Evolutionary conservation across 257 asterid species (phyloP).

Genomic region (Solanum sparsipilum): DNA sequence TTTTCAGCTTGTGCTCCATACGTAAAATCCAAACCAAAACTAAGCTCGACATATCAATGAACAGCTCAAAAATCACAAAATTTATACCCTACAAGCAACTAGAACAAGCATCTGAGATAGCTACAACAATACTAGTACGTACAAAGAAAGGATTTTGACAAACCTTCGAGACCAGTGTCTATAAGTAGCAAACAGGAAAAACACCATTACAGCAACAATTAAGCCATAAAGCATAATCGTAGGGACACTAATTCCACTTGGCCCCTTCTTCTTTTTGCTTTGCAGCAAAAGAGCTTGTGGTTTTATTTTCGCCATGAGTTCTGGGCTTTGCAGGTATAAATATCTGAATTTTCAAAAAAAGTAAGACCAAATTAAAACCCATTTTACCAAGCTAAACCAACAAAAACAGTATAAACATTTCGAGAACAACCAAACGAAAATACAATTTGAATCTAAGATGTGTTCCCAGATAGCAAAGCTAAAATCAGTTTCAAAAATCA

Average conservation of each 20-base stretch:
- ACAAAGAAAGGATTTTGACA: background rate
- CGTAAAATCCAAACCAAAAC: background rate
- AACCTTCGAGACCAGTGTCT: constrained; percentile 37
- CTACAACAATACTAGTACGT: background rate
- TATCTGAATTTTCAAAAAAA: background rate
- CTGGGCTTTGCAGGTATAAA: background rate
- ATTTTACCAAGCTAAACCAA: background rate
- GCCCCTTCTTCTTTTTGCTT: constrained; percentile 46
- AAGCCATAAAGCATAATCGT: constrained; percentile 23
- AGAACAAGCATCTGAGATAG: background rate
- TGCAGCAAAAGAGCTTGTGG: constrained; percentile 46
- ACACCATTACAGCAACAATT: constrained; percentile 19
- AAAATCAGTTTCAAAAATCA: background rate
- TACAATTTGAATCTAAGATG: background rate
- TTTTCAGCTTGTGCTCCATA: background rate
- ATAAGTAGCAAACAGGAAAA: constrained; percentile 35
- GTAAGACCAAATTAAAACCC: background rate
- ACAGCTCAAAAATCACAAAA: background rate
- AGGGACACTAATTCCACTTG: constrained; percentile 22
- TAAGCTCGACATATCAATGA: background rate
- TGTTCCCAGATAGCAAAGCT: background rate
- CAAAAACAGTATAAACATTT: background rate
- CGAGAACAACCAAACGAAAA: background rate
- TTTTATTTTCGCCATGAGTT: constrained; percentile 37
- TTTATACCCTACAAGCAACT: background rate